Percentiles rank a stretch among this genome's conserved stretches.
phyloP scores from a whole-genome alignment of 805 yeast species.

The Sporopachydermia lactativora region DNA sequence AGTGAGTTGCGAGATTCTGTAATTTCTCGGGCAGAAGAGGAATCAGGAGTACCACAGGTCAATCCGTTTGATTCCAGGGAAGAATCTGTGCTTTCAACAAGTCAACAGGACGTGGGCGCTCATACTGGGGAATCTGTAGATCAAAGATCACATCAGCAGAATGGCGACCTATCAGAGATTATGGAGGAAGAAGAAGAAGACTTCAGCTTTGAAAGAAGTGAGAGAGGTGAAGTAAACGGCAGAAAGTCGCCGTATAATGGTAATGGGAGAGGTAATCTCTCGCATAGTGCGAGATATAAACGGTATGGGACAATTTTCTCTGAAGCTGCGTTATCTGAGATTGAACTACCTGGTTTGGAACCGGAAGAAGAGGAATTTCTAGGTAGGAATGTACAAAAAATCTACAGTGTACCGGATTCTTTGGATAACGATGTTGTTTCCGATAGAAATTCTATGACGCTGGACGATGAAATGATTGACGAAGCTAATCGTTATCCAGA shows the following conservation, averaged over 20 bases:
- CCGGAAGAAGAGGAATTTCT: background rate
- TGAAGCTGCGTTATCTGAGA: background rate
- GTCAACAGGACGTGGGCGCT: no score
- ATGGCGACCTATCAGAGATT: slow-evolving; percentile 1
- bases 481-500: background rate
- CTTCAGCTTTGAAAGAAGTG: no score
- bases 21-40: no score
- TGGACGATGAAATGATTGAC: background rate
- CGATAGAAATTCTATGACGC: background rate
- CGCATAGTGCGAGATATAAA: background rate
- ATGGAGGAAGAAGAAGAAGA: background rate
- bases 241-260: no score
- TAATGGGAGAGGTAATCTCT: no score
- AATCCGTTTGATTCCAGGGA: no score
- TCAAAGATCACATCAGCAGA: no score
- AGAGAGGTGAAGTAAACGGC: no score
- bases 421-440: background rate
- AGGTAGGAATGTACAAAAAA: background rate
- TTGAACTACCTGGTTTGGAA: background rate
- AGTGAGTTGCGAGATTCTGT: no score
- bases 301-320: background rate
- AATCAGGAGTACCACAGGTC: no score
- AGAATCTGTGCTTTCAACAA: no score
- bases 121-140: no score
- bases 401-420: background rate